Evolutionary conservation across 805 yeast species (phyloP).

Genomic region (Starmera amethionina): DNA sequence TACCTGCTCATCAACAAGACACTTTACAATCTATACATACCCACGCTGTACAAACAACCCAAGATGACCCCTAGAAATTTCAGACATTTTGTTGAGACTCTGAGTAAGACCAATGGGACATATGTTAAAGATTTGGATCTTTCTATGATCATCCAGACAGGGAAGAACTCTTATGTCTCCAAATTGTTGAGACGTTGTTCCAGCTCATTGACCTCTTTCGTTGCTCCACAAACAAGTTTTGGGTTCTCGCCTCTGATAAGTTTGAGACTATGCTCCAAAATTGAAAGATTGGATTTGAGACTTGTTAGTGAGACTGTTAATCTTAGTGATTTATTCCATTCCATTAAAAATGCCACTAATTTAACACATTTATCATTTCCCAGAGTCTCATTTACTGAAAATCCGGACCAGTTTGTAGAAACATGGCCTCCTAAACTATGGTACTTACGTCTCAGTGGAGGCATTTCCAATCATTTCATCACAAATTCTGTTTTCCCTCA

Average conservation of each 20-base stretch:
- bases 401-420: constrained; percentile 34
- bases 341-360: constrained; percentile 51
- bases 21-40: constrained; percentile 53
- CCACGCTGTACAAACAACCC: constrained; percentile 59
- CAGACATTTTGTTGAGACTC: constrained; percentile 58
- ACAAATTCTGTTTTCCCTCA: constrained; percentile 60
- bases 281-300: constrained; percentile 65
- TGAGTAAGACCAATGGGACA: constrained; percentile 47
- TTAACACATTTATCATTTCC: constrained; percentile 81
- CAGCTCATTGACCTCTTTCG: constrained; percentile 49
- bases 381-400: constrained; percentile 71
- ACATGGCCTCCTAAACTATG: constrained; percentile 77
- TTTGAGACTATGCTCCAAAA: constrained; percentile 54
- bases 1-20: constrained; percentile 50
- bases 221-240: constrained; percentile 93
- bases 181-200: constrained; percentile 73
- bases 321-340: constrained; percentile 64
- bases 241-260: constrained; percentile 87
- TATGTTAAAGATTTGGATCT: constrained; percentile 62
- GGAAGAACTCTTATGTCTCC: constrained; percentile 85
- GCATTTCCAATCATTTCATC: constrained; percentile 75
- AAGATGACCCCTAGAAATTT: constrained; percentile 58
- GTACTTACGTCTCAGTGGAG: constrained; percentile 76
- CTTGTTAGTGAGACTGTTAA: constrained; percentile 88
- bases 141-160: constrained; percentile 75